Percentiles rank a stretch among this genome's conserved stretches.
phyloP scores from a whole-genome alignment of 1,284 basidiomycete species.

The Cryptococcus deneoformans region DNA sequence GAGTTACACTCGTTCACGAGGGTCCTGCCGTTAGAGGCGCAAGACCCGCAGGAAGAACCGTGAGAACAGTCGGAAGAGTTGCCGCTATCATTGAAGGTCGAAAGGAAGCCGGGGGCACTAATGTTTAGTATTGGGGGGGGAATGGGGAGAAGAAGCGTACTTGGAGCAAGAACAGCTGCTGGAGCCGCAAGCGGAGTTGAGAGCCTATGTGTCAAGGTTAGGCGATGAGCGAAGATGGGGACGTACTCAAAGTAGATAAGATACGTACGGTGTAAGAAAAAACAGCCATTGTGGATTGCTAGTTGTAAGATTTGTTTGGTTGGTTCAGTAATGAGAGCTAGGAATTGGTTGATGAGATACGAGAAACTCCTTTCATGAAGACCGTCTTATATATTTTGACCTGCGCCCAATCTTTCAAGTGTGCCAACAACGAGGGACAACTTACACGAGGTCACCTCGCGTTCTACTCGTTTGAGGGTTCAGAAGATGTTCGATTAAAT shows the following conservation, averaged over 20 bases:
- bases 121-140: slow-evolving; percentile 4
- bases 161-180: slow-evolving; percentile 2
- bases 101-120: neutral
- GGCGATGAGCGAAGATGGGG: neutral
- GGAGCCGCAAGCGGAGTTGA: slow-evolving; percentile 1
- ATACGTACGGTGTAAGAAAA: slow-evolving; percentile 7
- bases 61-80: slow-evolving; percentile 1
- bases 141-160: slow-evolving; percentile 4
- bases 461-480: too few species aligned
- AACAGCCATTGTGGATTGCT: slow-evolving; percentile 7
- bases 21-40: slow-evolving; percentile 4
- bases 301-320: too few species aligned
- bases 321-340: too few species aligned
- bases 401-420: too few species aligned
- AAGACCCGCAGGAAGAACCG: slow-evolving; percentile 2
- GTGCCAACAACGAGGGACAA: too few species aligned
- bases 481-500: too few species aligned
- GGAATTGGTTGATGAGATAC: too few species aligned
- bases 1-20: slow-evolving; percentile 17
- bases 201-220: neutral
- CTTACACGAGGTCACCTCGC: too few species aligned
- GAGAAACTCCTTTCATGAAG: too few species aligned
- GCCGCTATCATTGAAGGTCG: slow-evolving; percentile 1
- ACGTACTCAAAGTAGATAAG: neutral
- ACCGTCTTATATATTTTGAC: too few species aligned